phyloP scores from a whole-genome alignment of 345 rosid species.

The Syzygium aromaticum region DNA sequence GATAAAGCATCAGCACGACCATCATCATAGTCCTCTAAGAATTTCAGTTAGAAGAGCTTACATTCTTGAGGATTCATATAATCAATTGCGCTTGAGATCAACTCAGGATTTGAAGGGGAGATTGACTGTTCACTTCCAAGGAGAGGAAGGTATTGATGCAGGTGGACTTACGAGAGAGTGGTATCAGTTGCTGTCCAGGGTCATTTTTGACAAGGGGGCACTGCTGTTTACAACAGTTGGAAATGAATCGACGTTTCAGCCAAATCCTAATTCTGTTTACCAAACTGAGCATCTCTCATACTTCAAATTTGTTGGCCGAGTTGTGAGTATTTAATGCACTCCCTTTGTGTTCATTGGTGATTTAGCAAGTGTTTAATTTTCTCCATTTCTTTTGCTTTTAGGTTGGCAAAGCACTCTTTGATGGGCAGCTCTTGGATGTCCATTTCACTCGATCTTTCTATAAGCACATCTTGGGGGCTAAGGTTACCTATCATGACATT shows the following conservation, averaged over 20 bases:
- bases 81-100: slow-evolving; percentile 84
- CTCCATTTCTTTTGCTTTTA: slow-evolving; percentile 19
- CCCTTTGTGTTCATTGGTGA: neutral
- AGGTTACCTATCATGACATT: slow-evolving; percentile 91
- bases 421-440: slow-evolving; percentile 93
- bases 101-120: slow-evolving; percentile 87
- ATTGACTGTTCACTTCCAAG: slow-evolving; percentile 90
- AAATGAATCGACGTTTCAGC: slow-evolving; percentile 96
- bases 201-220: slow-evolving; percentile 93
- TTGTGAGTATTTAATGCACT: slow-evolving; percentile 45
- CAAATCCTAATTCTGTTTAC: slow-evolving; percentile 92
- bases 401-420: slow-evolving; percentile 97
- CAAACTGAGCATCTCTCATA: slow-evolving; percentile 98
- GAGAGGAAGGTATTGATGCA: slow-evolving; percentile 98
- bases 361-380: neutral
- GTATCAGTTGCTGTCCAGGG: slow-evolving; percentile 95
- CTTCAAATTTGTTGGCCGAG: slow-evolving; percentile 96
- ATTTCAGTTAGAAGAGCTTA: slow-evolving; percentile 95
- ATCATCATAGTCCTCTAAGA: slow-evolving; percentile 81
- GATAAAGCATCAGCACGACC: slow-evolving; percentile 91
- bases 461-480: slow-evolving; percentile 87
- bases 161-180: slow-evolving; percentile 99
- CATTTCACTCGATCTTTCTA: slow-evolving; percentile 97
- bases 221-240: slow-evolving; percentile 95
- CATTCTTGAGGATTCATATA: slow-evolving; percentile 95